phyloP scores from a whole-genome alignment of 768 basidiomycete species.

The Trametes cingulata region DNA sequence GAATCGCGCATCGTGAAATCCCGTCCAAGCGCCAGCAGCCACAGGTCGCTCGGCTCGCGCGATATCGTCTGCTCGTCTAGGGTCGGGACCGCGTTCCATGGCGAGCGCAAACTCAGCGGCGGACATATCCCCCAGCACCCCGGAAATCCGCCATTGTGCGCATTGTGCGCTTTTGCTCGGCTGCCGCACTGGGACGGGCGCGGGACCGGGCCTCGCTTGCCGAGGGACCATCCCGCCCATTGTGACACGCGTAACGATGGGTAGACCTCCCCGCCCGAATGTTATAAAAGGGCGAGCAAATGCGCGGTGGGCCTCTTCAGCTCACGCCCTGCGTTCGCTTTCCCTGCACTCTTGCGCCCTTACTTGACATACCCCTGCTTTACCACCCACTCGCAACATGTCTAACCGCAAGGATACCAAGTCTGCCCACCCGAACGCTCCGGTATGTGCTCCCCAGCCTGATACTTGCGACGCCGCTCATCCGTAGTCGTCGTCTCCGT shows the following conservation, averaged over 20 bases:
- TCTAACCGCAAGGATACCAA: slow-evolving; percentile 1
- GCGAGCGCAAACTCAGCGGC: not conserved
- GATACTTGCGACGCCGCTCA: not conserved
- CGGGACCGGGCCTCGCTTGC: not conserved
- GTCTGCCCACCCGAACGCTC: slow-evolving; percentile 1
- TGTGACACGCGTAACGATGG: slow-evolving; percentile 5
- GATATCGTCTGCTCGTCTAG: no score
- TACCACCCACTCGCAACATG: not conserved
- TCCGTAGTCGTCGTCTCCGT: no score
- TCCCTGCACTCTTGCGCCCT: not conserved
- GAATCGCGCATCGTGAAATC: no score
- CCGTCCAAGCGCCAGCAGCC: no score
- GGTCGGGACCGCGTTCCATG: no score
- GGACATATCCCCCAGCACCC: not conserved
- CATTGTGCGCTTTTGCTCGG: no score
- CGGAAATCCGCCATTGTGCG: not conserved
- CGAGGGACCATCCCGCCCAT: slow-evolving; percentile 5
- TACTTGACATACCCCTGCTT: not conserved
- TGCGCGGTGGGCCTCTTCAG: not conserved
- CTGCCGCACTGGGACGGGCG: not conserved
- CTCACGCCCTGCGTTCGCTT: not conserved
- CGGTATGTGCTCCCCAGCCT: not conserved
- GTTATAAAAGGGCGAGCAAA: not conserved
- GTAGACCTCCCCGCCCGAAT: not conserved
- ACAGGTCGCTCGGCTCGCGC: no score